Conservation (phyloP, 1,284 basidiomycete species). For the Exobasidium cylindrosporum region DNA sequence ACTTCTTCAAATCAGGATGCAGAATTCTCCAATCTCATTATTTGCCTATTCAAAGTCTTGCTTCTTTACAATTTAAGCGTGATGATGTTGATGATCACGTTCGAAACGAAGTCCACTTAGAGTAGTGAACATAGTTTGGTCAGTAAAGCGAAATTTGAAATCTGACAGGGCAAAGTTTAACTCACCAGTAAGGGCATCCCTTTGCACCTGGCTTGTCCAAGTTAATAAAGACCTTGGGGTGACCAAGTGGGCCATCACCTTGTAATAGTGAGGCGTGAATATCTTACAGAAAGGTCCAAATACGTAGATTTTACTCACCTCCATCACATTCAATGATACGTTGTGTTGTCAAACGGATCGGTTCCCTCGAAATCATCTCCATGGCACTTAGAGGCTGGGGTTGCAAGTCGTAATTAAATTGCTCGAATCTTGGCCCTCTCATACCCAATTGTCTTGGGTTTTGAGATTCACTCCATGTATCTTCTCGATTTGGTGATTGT, state of each 20-base stretch:
- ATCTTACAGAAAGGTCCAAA: background rate
- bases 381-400: conserved; percentile 88
- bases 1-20: too few relatives aligned
- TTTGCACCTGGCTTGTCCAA: conserved; percentile 58
- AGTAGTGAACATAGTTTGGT: background rate
- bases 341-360: conserved; percentile 73
- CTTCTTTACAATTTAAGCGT: background rate
- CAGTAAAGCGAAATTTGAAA: background rate
- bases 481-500: conserved; percentile 43
- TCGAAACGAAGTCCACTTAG: conserved; percentile 16
- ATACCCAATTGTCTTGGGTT: conserved; percentile 62
- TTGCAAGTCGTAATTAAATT: conserved; percentile 79
- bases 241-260: conserved; percentile 81
- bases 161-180: too few relatives aligned
- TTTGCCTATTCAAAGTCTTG: background rate
- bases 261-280: too few relatives aligned
- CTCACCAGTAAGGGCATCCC: conserved; percentile 33
- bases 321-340: conserved; percentile 89
- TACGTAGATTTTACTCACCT: conserved; percentile 20
- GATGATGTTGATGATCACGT: conserved; percentile 7
- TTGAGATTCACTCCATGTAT: conserved; percentile 44
- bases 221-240: conserved; percentile 95
- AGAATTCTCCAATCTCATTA: too few relatives aligned
- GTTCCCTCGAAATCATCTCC: conserved; percentile 80
- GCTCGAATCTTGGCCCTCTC: conserved; percentile 79